Evolutionary conservation across 148 eudicot genomes (phyloP).

Genomic region (Nyssa sinensis): DNA sequence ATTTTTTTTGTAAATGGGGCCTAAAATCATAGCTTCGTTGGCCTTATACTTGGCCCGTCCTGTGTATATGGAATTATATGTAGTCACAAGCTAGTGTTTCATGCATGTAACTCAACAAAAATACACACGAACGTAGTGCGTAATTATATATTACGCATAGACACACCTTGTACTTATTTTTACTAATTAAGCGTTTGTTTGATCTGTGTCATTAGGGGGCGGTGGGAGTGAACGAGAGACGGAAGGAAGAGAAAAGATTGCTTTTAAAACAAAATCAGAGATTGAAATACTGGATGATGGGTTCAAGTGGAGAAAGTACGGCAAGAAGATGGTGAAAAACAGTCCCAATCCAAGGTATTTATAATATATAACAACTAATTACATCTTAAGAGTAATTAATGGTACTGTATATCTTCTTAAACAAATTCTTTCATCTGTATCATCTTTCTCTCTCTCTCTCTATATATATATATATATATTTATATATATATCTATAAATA

Average conservation of each 20-base stretch:
- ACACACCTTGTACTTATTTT: not conserved
- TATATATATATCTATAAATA: not conserved
- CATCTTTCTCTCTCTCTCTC: too few species aligned
- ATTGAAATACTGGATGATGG: constrained; percentile 67
- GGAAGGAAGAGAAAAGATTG: constrained; percentile 44
- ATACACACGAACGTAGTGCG: not conserved
- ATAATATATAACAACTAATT: not conserved
- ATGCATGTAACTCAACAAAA: too few species aligned
- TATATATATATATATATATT: too few species aligned
- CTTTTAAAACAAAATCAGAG: constrained; percentile 61
- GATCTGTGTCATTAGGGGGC: constrained; percentile 21
- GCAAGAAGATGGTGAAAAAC: constrained; percentile 81
- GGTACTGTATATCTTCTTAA: too few species aligned
- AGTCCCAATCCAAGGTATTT: constrained; percentile 75
- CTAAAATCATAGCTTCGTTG: too few species aligned
- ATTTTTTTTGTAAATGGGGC: too few species aligned
- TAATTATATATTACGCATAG: not conserved
- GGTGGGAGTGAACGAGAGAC: constrained; percentile 24
- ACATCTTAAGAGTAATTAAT: too few species aligned
- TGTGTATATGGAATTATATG: too few species aligned
- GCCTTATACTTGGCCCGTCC: too few species aligned
- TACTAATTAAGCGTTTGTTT: not conserved
- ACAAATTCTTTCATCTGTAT: too few species aligned
- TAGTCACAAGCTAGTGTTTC: too few species aligned
- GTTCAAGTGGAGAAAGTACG: constrained; percentile 81